Base-by-base conservation (phyloP, 2,329 filamentous ascomycete genomes). In the Aspergillus fructus region DNA sequence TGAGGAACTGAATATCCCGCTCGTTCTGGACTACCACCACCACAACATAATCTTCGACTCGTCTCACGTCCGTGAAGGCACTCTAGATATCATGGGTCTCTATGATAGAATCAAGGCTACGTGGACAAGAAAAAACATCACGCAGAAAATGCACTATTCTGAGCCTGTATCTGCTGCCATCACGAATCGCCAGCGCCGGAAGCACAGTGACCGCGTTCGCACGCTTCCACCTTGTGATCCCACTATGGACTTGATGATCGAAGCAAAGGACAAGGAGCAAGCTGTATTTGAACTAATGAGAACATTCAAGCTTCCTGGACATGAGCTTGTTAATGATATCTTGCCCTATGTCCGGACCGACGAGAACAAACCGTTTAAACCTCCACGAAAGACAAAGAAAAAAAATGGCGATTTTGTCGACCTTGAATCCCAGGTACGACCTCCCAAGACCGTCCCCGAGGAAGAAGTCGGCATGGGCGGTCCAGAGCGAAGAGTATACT, bases 191-290 rank as follows among this genome's bases (percentile, higher is more conserved):
- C 89, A 96, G 63, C 81, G 93, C 27, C 84, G 93, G 58, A 97
- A 96, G 74, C 93, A 97, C 69, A 91, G 87, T 37, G 83, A 91
- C 0, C 84, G 93, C 8, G 91, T 96, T 2, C 82, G 82, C 62
- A 89, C 87, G 0, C 75, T 97, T 1, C 93, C 93, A 1, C 93
- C 93, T 0, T 97, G 93, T 66, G 81, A 87, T 4, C 78, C 85
- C 1, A 87, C 89, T 33, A 94, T 96, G 89, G 93, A 97, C 69
- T 80, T 97, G n/a, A 97, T 97, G 93, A 97, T 97, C 59, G 93
- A 97, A 76, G 93, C 93, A 48, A 97, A 97, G 72, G 93, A 97
- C 70, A 97, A 97, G 74, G 93, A 97, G 71, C 93, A 97, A 73
- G 92, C 93, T 0, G 91, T 97, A 0, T 96, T 97, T 66, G 91